phyloP scores from a whole-genome alignment of 495 filamentous ascomycete species.

The Hypoxylon fuscum region DNA sequence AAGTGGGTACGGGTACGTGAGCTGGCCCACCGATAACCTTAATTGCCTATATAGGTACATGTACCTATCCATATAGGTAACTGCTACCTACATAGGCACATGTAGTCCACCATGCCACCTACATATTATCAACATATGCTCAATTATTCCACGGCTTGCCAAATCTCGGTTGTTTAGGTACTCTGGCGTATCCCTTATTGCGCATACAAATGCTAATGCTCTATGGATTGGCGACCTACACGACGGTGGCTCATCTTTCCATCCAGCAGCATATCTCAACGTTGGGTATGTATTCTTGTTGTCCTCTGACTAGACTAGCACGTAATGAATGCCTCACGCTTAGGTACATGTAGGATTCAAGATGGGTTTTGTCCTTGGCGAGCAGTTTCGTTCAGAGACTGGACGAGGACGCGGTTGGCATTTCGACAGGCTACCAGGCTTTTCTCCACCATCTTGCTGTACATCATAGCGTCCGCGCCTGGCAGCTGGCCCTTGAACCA shows the following conservation, averaged over 20 bases:
- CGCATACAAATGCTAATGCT: background rate
- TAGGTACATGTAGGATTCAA: slow-evolving; percentile 11
- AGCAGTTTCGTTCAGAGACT: slow-evolving; percentile 49
- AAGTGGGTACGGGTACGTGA: too few relatives aligned
- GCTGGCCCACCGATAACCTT: too few relatives aligned
- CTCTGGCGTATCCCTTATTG: background rate
- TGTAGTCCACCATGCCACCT: too few relatives aligned
- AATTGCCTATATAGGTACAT: too few relatives aligned
- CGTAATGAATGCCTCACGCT: background rate
- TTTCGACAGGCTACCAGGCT: slow-evolving; percentile 55
- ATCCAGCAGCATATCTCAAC: background rate
- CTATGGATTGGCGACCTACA: background rate
- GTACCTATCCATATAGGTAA: background rate
- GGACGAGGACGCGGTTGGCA: slow-evolving; percentile 54
- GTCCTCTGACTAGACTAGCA: too few relatives aligned
- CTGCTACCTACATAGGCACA: background rate
- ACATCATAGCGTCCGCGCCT: slow-evolving; percentile 48
- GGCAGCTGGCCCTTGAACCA: slow-evolving; percentile 84
- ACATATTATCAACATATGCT: too few relatives aligned
- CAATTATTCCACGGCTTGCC: too few relatives aligned
- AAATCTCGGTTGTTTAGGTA: background rate
- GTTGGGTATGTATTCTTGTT: too few relatives aligned
- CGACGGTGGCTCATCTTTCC: background rate
- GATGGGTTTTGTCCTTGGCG: slow-evolving; percentile 31
- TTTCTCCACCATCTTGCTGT: slow-evolving; percentile 53